A percentile compares a stretch with the other conserved stretches of the same genome.
phyloP scores from a whole-genome alignment of 768 basidiomycete genomes.

The Leccinum uliginosum region DNA sequence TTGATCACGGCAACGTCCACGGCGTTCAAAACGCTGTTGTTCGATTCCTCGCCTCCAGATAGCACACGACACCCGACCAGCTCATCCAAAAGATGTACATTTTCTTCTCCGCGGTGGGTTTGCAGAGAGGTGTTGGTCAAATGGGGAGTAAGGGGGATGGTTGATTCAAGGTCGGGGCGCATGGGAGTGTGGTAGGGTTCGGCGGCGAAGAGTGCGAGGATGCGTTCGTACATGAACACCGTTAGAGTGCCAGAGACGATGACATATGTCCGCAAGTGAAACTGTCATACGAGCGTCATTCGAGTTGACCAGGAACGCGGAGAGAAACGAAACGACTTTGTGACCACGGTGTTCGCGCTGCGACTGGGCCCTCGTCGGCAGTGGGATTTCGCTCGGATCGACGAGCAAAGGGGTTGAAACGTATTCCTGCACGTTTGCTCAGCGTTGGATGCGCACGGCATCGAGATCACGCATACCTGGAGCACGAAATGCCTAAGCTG shows the following conservation, averaged over 20 bases:
- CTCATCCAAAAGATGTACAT: conserved; percentile 78
- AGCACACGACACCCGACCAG: conserved; percentile 62
- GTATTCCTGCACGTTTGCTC: conserved; percentile 65
- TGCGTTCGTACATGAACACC: conserved; percentile 75
- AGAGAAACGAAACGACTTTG: conserved; percentile 46
- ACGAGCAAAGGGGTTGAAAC: conserved; percentile 71
- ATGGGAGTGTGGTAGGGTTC: conserved; percentile 57
- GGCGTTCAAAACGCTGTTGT: conserved; percentile 16
- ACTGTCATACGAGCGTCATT: conserved; percentile 45
- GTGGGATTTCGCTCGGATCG: conserved; percentile 51
- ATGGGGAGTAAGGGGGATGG: conserved; percentile 54
- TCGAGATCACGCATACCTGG: conserved; percentile 52
- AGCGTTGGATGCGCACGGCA: conserved; percentile 2
- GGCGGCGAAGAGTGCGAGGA: conserved; percentile 86
- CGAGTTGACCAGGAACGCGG: not conserved
- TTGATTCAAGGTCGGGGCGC: conserved; percentile 23
- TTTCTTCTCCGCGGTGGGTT: conserved; percentile 55
- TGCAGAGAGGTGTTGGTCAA: conserved; percentile 93
- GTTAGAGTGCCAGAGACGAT: conserved; percentile 71
- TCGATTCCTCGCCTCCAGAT: conserved; percentile 24
- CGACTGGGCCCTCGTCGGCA: conserved; percentile 14
- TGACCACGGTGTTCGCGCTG: conserved; percentile 38
- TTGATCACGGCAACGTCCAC: conserved; percentile 50
- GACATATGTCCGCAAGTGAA: conserved; percentile 90
- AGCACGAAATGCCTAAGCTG: conserved; percentile 95